Base-by-base conservation (phyloP, 768 basidiomycete genomes). In the Gymnopilus dilepis region DNA sequence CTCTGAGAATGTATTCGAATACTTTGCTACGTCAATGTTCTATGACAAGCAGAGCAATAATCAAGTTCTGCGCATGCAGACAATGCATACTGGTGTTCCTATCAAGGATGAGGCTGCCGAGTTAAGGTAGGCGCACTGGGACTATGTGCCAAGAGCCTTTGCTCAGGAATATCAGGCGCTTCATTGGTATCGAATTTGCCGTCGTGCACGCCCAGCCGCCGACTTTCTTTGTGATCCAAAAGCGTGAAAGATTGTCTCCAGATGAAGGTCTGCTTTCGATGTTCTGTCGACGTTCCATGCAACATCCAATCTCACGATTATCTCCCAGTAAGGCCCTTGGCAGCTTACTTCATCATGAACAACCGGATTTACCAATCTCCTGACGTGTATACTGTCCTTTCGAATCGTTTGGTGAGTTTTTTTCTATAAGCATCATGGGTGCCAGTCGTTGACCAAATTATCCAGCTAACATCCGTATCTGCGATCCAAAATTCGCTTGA, bases 21-120 rank as follows among this genome's bases (percentile, higher is more conserved):
- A 96, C 79, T 97, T 97, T 72, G 80, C 90, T 12, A 86, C 86
- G 0, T 95, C 93, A 28, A 94, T 94, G 86, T 96, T 95, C 79
- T 97, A 94, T 73, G 94, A 96, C 76, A 93, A 93, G 74, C 91
- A 92, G 76, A 94, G 91, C 77, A 95, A 90, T 74, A 97, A 97
- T 74, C 92, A 95, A 68, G 88, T 91, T 30, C 78, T 97, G 43
- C 89, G 94, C 67, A 97, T 97, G 95, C 95, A 97, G 74, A 95
- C 92, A 0, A 89, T 90, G 78, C 90, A 93, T 69, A 90, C 91
- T 0, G 92, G 90, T n/a, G 77, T 85, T 28, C 85, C 90, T 9
- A 76, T 94, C 58, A 78, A 82, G 7, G 90, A 95, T 65, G 95
- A 95, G 72, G 87, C 89, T 9, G 92, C 92, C 64, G 92, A 96